These are phyloP conservation scores for Diplosphaera chodatii DNA, from an alignment of 139 green algal species.

Conservation along the genomic window DNA sequence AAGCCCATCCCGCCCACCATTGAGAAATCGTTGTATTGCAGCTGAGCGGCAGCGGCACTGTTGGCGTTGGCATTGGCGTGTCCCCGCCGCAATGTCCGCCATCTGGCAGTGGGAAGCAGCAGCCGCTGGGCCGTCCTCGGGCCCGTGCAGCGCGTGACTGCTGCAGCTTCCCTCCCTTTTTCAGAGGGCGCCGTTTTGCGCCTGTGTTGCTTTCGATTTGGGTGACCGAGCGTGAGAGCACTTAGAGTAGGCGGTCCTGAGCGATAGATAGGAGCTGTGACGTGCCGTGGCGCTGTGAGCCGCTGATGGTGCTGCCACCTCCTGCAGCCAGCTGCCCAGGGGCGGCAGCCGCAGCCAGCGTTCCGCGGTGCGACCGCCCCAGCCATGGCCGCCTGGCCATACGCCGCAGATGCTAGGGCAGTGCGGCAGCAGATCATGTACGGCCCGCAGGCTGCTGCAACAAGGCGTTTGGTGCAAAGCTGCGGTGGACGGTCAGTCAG, in stretches of 20 bases:
- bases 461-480: no score
- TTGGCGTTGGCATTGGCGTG: background rate
- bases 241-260: background rate
- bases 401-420: no score
- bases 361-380: no score
- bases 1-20: constrained; percentile 96
- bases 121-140: background rate
- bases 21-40: constrained; percentile 95
- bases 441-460: no score
- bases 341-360: no score
- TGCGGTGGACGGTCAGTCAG: no score
- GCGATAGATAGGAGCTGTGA: background rate
- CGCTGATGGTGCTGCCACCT: background rate
- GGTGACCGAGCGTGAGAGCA: background rate
- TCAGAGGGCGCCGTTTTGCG: background rate
- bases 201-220: background rate
- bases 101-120: background rate
- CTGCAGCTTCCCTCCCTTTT: background rate
- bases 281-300: background rate
- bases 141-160: background rate
- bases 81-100: background rate
- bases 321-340: no score
- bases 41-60: constrained; percentile 18
- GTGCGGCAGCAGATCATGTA: no score
- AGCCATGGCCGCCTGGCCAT: no score